These are phyloP conservation scores for Arachis stenosperma DNA, from an alignment of 306 rosid species.

Conservation along the genomic window DNA sequence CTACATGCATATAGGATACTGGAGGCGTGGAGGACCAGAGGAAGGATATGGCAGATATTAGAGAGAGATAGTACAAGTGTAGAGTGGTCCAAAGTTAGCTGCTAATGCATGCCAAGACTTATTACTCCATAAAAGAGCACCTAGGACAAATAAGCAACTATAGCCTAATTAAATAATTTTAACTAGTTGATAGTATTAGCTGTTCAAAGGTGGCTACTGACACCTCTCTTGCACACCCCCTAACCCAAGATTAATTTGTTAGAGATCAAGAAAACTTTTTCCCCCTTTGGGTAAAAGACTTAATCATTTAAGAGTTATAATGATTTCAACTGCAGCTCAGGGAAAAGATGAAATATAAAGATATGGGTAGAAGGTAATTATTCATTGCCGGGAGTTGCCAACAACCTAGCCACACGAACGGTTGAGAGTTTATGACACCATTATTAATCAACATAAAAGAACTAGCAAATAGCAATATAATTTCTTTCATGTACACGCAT, in stretches of 20 bases:
- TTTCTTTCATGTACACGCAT: neutral
- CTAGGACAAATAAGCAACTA: conserved; percentile 33
- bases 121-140: neutral
- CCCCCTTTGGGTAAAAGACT: too few relatives aligned
- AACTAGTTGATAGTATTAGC: conserved; percentile 15
- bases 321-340: conserved; percentile 44
- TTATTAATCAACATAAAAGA: conserved; percentile 1
- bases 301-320: conserved; percentile 39
- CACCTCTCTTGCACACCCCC: conserved; percentile 23
- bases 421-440: neutral
- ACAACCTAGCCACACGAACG: neutral
- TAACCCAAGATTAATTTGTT: conserved; percentile 25
- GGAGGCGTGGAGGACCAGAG: conserved; percentile 24
- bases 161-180: conserved; percentile 35
- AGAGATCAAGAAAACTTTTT: conserved; percentile 44
- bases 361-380: neutral
- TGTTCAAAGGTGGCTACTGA: conserved; percentile 36
- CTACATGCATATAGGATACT: conserved; percentile 15
- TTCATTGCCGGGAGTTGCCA: neutral
- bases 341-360: conserved; percentile 5
- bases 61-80: conserved; percentile 23
- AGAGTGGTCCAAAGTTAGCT: conserved; percentile 58
- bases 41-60: conserved; percentile 39
- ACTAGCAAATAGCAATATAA: neutral
- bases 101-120: neutral